Percentiles rank a stretch among this genome's conserved stretches.
phyloP scores from a whole-genome alignment of 108 stramenopile genomes.

The Epithemia pelagica region DNA sequence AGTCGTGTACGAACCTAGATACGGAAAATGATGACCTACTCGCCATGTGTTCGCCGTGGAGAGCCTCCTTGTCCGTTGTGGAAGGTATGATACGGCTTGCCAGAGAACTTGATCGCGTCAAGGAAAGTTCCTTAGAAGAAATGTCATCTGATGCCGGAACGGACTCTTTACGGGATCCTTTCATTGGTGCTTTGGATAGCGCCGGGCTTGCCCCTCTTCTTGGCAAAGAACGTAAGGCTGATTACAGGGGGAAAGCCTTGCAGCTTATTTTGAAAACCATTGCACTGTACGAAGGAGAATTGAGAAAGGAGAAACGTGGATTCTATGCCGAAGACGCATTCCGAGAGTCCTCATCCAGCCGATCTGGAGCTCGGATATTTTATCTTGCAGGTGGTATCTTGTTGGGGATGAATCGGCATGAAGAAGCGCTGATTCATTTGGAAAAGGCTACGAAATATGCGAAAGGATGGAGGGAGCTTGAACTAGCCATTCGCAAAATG shows the following conservation, averaged over 20 bases:
- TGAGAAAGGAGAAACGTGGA: slow-evolving; percentile 13
- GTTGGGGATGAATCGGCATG: slow-evolving; percentile 33
- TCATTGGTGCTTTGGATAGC: slow-evolving; percentile 48
- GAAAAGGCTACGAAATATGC: slow-evolving; percentile 39
- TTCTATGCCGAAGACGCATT: slow-evolving; percentile 13
- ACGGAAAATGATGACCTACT: slow-evolving; percentile 21
- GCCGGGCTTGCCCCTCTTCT: slow-evolving; percentile 35
- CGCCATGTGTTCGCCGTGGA: slow-evolving; percentile 52
- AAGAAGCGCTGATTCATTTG: slow-evolving; percentile 44
- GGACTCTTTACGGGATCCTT: slow-evolving; percentile 14
- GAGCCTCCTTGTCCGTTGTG: slow-evolving; percentile 42
- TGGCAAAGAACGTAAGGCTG: slow-evolving; percentile 32
- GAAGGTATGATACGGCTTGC: slow-evolving; percentile 56
- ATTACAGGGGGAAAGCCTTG: slow-evolving; percentile 52
- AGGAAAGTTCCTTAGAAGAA: neutral
- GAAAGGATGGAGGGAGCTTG: slow-evolving; percentile 57
- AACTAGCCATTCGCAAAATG: slow-evolving; percentile 46
- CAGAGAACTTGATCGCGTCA: neutral
- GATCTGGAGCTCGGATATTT: slow-evolving; percentile 51
- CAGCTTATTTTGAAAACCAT: slow-evolving; percentile 57
- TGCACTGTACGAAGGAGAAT: slow-evolving; percentile 38
- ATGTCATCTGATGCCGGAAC: too few relatives aligned
- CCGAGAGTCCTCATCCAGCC: slow-evolving; percentile 9
- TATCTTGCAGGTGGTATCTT: slow-evolving; percentile 75
- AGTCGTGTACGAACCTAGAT: slow-evolving; percentile 9